Evolutionary conservation across 441 rosid species (phyloP).

Genomic region (Theobroma grandiflorum): DNA sequence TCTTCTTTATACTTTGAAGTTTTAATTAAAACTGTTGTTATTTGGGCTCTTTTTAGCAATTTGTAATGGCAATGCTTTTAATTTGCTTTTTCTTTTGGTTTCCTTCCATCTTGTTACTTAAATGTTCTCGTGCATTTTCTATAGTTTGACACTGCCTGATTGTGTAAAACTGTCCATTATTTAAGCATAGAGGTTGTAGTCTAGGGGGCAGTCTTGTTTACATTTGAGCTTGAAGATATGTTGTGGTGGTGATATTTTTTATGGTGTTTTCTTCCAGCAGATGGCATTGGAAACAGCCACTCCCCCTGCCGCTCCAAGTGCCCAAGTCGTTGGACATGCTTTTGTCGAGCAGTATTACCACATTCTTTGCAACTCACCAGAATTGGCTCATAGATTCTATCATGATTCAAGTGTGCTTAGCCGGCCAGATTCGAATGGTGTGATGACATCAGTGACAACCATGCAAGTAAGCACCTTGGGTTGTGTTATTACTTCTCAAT

Average conservation of each 20-base stretch:
- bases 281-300: constrained; percentile 55
- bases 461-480: constrained; percentile 66
- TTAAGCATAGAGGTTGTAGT: not conserved
- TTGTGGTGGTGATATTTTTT: not conserved
- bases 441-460: constrained; percentile 75
- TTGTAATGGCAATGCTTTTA: not conserved
- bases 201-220: not conserved
- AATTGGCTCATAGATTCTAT: constrained; percentile 83
- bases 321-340: constrained; percentile 89
- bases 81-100: not conserved
- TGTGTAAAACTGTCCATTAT: not conserved
- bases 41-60: constrained; percentile 3
- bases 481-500: constrained; percentile 17
- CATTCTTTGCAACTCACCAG: constrained; percentile 82
- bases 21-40: not conserved
- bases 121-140: not conserved
- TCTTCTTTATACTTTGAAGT: not conserved
- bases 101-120: not conserved
- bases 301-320: constrained; percentile 58
- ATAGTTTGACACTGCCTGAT: not conserved
- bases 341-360: constrained; percentile 94
- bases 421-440: constrained; percentile 74
- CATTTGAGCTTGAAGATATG: constrained; percentile 10
- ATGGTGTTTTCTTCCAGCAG: constrained; percentile 31
- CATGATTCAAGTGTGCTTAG: constrained; percentile 87